phyloP scores from a whole-genome alignment of 1,139 yeast species.

The Lodderomyces beijingensis region DNA sequence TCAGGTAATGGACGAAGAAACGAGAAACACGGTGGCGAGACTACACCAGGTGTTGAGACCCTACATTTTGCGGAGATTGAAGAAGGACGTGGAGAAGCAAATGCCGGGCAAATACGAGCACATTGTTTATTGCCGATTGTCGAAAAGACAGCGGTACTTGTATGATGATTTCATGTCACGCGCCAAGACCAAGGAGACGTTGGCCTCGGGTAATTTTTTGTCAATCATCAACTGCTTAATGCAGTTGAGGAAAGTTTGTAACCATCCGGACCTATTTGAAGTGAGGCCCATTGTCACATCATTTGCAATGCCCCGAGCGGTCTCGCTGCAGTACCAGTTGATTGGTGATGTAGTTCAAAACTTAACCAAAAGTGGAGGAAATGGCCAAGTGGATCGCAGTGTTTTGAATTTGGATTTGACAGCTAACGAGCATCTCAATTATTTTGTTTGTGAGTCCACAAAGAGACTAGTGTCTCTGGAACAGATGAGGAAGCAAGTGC shows the following conservation, averaged over 20 bases:
- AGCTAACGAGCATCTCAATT: constrained; percentile 40
- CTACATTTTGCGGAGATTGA: constrained; percentile 81
- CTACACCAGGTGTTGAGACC: constrained; percentile 94
- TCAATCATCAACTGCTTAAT: constrained; percentile 95
- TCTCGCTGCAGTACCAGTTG: constrained; percentile 45
- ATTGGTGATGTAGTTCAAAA: constrained; percentile 43
- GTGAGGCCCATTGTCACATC: constrained; percentile 94
- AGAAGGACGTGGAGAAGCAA: constrained; percentile 96
- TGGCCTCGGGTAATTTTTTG: constrained; percentile 90
- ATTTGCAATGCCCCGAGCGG: constrained; percentile 67
- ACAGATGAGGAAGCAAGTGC: constrained; percentile 43
- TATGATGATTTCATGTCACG: constrained; percentile 98
- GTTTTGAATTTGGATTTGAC: constrained; percentile 61
- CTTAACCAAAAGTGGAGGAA: constrained; percentile 15
- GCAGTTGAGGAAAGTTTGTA: constrained; percentile 97
- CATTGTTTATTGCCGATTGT: constrained; percentile 83
- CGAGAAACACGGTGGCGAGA: constrained; percentile 79
- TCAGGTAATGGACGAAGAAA: constrained; percentile 53
- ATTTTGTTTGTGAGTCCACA: constrained; percentile 47
- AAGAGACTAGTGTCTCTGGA: constrained; percentile 44
- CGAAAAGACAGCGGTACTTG: constrained; percentile 85
- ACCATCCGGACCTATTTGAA: constrained; percentile 95
- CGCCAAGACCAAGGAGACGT: constrained; percentile 90
- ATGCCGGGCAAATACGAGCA: constrained; percentile 99
- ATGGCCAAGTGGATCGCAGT: constrained; percentile 40